phyloP scores from a whole-genome alignment of 2,329 filamentous ascomycete species.

The Alternaria panax region DNA sequence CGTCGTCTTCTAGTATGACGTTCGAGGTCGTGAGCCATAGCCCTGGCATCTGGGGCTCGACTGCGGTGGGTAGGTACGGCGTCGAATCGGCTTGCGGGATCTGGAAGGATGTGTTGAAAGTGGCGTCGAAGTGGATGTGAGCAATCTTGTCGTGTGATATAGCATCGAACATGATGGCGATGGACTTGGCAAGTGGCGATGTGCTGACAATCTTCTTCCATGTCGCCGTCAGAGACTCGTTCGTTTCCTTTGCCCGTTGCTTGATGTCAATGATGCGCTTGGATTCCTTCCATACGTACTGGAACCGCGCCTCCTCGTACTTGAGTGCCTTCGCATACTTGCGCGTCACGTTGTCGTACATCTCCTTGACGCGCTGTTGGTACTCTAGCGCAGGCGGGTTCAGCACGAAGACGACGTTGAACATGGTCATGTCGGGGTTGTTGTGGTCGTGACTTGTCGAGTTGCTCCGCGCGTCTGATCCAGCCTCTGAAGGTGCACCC shows the following conservation, averaged over 20 bases:
- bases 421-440: slow-evolving; percentile 86
- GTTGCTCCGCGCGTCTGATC: slow-evolving; percentile 51
- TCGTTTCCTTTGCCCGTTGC: slow-evolving; percentile 77
- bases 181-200: slow-evolving; percentile 82
- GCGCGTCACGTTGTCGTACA: slow-evolving; percentile 89
- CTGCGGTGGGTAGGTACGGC: slow-evolving; percentile 73
- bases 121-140: slow-evolving; percentile 75
- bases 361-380: slow-evolving; percentile 73
- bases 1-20: slow-evolving; percentile 72
- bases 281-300: slow-evolving; percentile 91
- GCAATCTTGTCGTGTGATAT: slow-evolving; percentile 87
- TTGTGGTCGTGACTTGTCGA: slow-evolving; percentile 59
- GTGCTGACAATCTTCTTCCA: slow-evolving; percentile 75
- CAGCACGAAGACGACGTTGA: slow-evolving; percentile 93
- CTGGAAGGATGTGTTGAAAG: slow-evolving; percentile 67
- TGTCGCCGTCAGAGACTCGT: slow-evolving; percentile 68
- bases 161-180: slow-evolving; percentile 81
- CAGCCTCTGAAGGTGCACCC: slow-evolving; percentile 43
- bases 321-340: slow-evolving; percentile 93
- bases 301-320: slow-evolving; percentile 86
- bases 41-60: slow-evolving; percentile 73
- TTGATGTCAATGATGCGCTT: slow-evolving; percentile 82
- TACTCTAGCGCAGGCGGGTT: slow-evolving; percentile 80
- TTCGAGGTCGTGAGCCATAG: slow-evolving; percentile 90
- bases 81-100: slow-evolving; percentile 71